Conservation (phyloP, 2,329 filamentous ascomycete genomes). For the Paecilomyces dactylethromorphus region DNA sequence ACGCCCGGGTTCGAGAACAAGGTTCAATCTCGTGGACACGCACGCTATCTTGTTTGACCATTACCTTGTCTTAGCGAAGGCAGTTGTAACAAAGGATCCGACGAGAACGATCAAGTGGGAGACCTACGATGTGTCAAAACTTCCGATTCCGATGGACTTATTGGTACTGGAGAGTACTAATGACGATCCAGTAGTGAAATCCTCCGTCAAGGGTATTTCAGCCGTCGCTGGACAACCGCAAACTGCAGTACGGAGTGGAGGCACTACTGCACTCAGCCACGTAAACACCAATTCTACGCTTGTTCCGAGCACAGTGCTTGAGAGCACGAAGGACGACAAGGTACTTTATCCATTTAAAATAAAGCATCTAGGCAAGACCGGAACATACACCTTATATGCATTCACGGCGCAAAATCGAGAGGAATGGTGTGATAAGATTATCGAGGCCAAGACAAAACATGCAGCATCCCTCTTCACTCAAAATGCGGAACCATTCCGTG, state of each 20-base stretch:
- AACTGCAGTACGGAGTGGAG: conserved; percentile 39
- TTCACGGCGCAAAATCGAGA: conserved; percentile 65
- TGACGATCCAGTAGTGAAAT: conserved; percentile 84
- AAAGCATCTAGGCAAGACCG: conserved; percentile 83
- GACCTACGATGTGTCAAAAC: conserved; percentile 85
- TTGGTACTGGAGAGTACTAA: conserved; percentile 87
- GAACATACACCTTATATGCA: conserved; percentile 87
- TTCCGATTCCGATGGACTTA: conserved; percentile 94
- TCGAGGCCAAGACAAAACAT: conserved; percentile 90
- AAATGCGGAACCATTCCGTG: conserved; percentile 89
- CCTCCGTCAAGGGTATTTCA: conserved; percentile 62
- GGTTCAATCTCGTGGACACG: conserved; percentile 89
- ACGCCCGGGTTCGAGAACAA: conserved; percentile 75
- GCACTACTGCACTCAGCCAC: conserved; percentile 39
- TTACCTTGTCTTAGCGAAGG: conserved; percentile 88
- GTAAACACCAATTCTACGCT: conserved; percentile 62
- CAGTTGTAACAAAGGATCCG: conserved; percentile 60
- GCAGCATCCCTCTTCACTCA: conserved; percentile 82
- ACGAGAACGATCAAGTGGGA: conserved; percentile 68
- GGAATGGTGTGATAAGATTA: conserved; percentile 91
- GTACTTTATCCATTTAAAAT: conserved; percentile 91
- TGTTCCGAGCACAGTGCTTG: conserved; percentile 42
- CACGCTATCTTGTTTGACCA: conserved; percentile 94
- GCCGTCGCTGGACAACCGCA: conserved; percentile 46
- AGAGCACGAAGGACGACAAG: conserved; percentile 63